Evolutionary conservation across 2,329 filamentous ascomycete species (phyloP).

Genomic region (Pyricularia sp.): DNA sequence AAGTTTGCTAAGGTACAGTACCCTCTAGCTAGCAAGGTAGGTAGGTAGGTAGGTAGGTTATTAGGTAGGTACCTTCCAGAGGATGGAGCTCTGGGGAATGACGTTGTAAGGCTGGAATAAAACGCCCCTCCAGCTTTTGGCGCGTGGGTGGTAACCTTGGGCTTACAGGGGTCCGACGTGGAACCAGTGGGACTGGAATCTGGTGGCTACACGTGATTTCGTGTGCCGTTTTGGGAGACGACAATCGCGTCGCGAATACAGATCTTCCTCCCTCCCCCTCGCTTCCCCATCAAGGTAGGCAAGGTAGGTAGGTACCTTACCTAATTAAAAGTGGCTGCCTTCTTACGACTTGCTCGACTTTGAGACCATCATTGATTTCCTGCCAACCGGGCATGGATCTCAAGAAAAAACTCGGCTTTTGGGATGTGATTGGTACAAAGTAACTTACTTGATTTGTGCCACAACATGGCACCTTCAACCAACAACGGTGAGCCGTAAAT

Average conservation of each 20-base stretch:
- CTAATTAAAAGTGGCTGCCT: neutral
- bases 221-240: neutral
- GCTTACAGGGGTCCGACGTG: neutral
- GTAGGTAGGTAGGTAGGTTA: too few relatives aligned
- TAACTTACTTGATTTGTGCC: neutral
- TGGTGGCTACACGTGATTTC: neutral
- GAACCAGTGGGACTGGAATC: neutral
- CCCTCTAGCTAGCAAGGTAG: too few relatives aligned
- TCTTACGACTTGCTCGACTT: neutral
- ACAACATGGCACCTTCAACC: neutral
- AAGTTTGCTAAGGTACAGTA: too few relatives aligned
- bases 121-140: neutral
- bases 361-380: neutral
- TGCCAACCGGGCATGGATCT: neutral
- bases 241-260: neutral
- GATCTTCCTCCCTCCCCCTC: neutral
- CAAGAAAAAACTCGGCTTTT: neutral
- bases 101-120: neutral
- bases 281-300: neutral
- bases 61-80: neutral
- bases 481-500: neutral
- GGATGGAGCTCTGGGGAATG: neutral
- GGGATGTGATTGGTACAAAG: neutral
- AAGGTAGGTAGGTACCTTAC: too few relatives aligned
- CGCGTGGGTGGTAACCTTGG: neutral